Evolutionary conservation across 257 asterid genomes (phyloP), one percentile per base, ranked within the genome.

Genomic region (Knoxia roxburghii): DNA sequence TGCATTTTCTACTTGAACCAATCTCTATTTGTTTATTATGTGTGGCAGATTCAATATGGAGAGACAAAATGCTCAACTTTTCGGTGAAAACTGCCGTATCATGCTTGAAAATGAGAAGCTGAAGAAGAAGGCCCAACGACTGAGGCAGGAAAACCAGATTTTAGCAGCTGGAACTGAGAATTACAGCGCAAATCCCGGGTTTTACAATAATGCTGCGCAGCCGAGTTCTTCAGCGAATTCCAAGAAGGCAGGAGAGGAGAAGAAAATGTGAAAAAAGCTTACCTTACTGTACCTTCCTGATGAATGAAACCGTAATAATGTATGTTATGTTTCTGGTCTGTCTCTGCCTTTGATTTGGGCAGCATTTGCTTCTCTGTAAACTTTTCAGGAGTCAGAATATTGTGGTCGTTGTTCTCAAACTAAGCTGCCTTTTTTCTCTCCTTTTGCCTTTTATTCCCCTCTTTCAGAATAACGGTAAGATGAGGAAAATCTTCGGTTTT

Each of bases 61-160:
- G 62, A 79, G 73, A 77, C 51, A 77, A 41, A 86, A 83, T 73
- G 27, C 78, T 7, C 80, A 82, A 60, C 82, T 88, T 58, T 84
- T 78, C 76, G 51, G 53, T 82, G 78, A 81, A n/a, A 88, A 86
- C 79, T 76, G 67, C 57, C 76, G 81, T 27, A 81, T 86, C 68
- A 79, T 79, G 70, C 70, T 59, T 0, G 77, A 82, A 59, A 88
- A 88, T 32, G 85, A 84, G 57, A 81, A 64, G 78, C 84, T 82
- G 65, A 77, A 85, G 46, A 77, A 68, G 79, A 61, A 71, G 76
- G 90, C 87, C 18, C 81, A 78, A 40, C 63, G 8, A 10, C 87
- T 88, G 71, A 72, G 35, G 75, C 68, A 59, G 79, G 89, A 86
- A 79, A 84, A 86, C 57, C 77, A 67, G 74, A 79, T 76, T 15